Evolutionary conservation across 2,329 filamentous ascomycete species (phyloP), one percentile per base, ranked within the genome.

Genomic region (Ascocoryne sarcoides): DNA sequence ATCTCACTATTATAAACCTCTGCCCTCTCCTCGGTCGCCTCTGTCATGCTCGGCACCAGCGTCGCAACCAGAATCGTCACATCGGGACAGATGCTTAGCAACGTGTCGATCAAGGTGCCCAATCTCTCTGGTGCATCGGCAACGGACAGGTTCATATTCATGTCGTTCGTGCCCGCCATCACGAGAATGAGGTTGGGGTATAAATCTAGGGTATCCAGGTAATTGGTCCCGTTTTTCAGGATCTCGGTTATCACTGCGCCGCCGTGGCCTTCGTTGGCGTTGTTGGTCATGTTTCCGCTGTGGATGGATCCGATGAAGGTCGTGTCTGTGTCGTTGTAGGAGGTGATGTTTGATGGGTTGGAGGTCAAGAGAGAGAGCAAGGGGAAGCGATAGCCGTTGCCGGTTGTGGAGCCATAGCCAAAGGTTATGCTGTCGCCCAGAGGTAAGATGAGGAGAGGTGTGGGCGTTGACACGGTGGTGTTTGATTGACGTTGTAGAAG

Each of bases 341-440:
- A 43, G n/a, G 47, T 29, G 23, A 12, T 26, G 23, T 26, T 26
- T 10, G 30, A 29, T 12, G 20, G 16, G 23, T 7, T 26, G 12
- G 23, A 26, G 23, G 23, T 26, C 10, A 65, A 54, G 10, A 44
- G 17, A 5, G 46, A 37, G n/a, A 49, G 40, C 1, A 65, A 49
- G 31, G 50, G 33, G 3, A 44, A 42, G 17, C 65, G 60, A 42
- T 68, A 68, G 5, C 65, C 65, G 43, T 67, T 66, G 4, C 58
- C 58, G 37, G 52, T 53, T 10, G 35, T 48, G 28, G 30, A 47
- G 30, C 32, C 46, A 29, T 53, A 63, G 3, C 65, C 65, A 23
- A 43, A 45, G 1, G 62, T 65, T 30, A 65, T 64, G 2, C 60
- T 64, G 10, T 61, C 36, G 23, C 23, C 23, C 12, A 26, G 23